These are phyloP conservation scores for Irpex sp. DNA, from an alignment of 1,284 basidiomycete genomes.

Conservation along the genomic window DNA sequence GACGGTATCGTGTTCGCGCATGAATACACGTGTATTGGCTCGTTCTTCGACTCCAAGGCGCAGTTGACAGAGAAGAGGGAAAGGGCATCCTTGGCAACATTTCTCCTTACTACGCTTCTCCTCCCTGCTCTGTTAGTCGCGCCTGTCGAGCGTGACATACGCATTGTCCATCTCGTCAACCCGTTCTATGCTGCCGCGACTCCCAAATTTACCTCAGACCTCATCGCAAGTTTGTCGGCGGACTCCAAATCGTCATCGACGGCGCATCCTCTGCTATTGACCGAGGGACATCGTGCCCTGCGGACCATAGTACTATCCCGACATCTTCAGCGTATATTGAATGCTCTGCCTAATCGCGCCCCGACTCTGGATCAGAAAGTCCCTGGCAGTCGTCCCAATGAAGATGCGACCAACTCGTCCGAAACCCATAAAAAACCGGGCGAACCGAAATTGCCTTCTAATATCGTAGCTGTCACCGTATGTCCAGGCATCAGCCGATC, in stretches of 20 bases:
- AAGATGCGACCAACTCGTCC: slow-evolving; percentile 1
- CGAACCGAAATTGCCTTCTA: slow-evolving; percentile 35
- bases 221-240: slow-evolving; percentile 20
- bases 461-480: slow-evolving; percentile 68
- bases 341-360: slow-evolving; percentile 62
- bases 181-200: slow-evolving; percentile 80
- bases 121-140: slow-evolving; percentile 76
- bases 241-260: slow-evolving; percentile 4
- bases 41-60: slow-evolving; percentile 31
- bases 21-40: slow-evolving; percentile 65
- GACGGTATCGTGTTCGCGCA: slow-evolving; percentile 73
- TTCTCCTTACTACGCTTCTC: slow-evolving; percentile 74
- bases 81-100: slow-evolving; percentile 59
- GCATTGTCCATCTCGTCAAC: slow-evolving; percentile 78
- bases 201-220: slow-evolving; percentile 37
- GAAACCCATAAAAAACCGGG: slow-evolving; percentile 12
- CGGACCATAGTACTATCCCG: slow-evolving; percentile 60
- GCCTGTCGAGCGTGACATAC: slow-evolving; percentile 80
- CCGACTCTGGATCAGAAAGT: slow-evolving; percentile 53
- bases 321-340: slow-evolving; percentile 75
- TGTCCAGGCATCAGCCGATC: slow-evolving; percentile 70
- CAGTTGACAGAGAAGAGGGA: slow-evolving; percentile 37
- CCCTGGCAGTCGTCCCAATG: slow-evolving; percentile 16
- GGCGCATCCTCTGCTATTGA: slow-evolving; percentile 40
- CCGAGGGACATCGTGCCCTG: slow-evolving; percentile 64